Evolutionary conservation across 2,329 filamentous ascomycete genomes (phyloP).

Genomic region (Sporothrix variecibatus): DNA sequence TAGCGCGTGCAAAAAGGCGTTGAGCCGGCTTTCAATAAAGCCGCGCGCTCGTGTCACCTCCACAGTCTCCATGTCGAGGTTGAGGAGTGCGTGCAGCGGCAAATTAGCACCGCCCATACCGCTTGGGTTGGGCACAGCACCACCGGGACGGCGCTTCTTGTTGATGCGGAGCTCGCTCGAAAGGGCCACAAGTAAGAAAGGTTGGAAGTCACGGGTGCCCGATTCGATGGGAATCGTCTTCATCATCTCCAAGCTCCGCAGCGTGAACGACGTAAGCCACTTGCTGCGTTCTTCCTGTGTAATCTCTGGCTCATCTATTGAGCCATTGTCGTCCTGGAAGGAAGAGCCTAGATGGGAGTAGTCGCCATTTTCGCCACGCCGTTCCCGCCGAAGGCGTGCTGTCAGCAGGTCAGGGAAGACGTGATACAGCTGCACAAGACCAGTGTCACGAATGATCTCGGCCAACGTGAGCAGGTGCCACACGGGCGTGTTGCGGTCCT

Average conservation of each 20-base stretch:
- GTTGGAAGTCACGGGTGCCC: conserved; percentile 55
- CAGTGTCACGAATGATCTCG: conserved; percentile 54
- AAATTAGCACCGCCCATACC: neutral
- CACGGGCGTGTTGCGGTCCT: conserved; percentile 54
- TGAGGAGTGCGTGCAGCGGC: conserved; percentile 16
- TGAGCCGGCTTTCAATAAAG: conserved; percentile 52
- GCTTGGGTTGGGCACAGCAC: neutral
- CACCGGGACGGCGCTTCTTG: conserved; percentile 32
- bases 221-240: conserved; percentile 54
- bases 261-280: conserved; percentile 53
- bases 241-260: conserved; percentile 52
- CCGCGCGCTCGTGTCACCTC: conserved; percentile 50
- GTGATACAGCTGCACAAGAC: conserved; percentile 56
- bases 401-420: conserved; percentile 54
- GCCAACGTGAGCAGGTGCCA: conserved; percentile 55
- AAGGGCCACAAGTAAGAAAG: conserved; percentile 52
- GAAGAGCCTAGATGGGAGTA: conserved; percentile 18
- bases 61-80: conserved; percentile 39
- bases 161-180: conserved; percentile 51
- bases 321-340: conserved; percentile 9
- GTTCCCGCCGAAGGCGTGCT: conserved; percentile 42
- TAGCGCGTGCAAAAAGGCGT: conserved; percentile 45
- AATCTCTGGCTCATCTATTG: conserved; percentile 13
- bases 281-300: conserved; percentile 35
- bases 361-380: conserved; percentile 34